Base-by-base conservation (phyloP, 768 basidiomycete species). In the Trametes coccinea region DNA sequence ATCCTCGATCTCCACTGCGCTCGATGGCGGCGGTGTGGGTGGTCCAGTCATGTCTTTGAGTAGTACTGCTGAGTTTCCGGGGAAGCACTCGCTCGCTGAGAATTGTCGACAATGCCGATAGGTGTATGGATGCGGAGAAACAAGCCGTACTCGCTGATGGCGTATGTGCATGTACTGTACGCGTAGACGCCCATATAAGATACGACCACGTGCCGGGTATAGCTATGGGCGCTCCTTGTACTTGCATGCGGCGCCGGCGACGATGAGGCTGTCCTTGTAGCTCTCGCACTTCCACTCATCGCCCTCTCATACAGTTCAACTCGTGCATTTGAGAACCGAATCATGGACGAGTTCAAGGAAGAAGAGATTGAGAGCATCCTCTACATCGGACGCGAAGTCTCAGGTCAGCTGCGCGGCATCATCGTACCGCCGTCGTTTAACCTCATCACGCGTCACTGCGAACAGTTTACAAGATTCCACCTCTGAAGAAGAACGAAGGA, bases 401-500 rank as follows among this genome's bases (percentile, higher is more conserved):
- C 90, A 79, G 93, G 93, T 93, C 68, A 71, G 77, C 74, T 47
- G 30, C 13, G 37, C 40, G 17, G 49, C 54, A 54, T 56, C 17
- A 8, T 39, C 29, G 45, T 17, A 17, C 22, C 13, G 44, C 46
- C 22, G 14, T 43, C 22, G 58, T 56, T 64, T 58, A 17, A 8
- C 54, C 62, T 55, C 50, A 53, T 61, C 54, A 71, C 63, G 46
- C 17, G 53, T 64, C 39, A 41, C 47, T 37, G 34, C 34, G 34
- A 37, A 22, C 74, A 95, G 95, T 96, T 40, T 96, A 89, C 80
- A 92, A 89, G 78, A 93, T 97, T 49, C 95, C 95, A 2, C 87
- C 94, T 49, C 78, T 95, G 69, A 93, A 85, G 70, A 82, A 82
- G 41, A 90, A 93, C 69, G 91, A 94, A 70, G 95, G 95, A 8